These are phyloP conservation scores for Aspergillus sp. DNA, from an alignment of 2,329 filamentous ascomycete genomes.

Conservation along the genomic window DNA sequence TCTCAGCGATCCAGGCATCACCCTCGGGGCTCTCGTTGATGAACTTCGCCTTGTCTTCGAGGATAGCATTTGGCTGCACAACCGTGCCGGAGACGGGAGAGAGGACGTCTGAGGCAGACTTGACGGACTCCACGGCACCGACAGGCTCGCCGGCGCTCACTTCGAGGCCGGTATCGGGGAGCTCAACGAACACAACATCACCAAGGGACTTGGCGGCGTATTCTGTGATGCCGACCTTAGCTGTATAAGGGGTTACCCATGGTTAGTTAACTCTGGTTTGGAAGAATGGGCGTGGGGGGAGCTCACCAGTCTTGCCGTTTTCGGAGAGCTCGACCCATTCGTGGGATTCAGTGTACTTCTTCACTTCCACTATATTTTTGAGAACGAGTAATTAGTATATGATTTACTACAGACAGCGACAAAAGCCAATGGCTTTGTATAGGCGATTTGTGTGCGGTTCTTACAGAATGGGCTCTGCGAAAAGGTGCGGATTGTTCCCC, in stretches of 20 bases:
- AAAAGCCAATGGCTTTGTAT: constrained; percentile 8
- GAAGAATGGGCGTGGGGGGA: not conserved
- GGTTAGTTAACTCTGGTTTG: no score
- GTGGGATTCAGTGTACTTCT: constrained; percentile 95
- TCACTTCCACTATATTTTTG: constrained; percentile 45
- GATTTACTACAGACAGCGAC: not conserved
- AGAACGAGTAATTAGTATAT: constrained; percentile 25
- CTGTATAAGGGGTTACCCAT: constrained; percentile 35
- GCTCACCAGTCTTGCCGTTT: constrained; percentile 71
- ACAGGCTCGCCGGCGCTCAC: constrained; percentile 77
- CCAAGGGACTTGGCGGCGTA: constrained; percentile 92
- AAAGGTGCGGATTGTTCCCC: constrained; percentile 42
- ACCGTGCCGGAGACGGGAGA: constrained; percentile 79
- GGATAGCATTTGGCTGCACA: constrained; percentile 66
- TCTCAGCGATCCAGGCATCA: constrained; percentile 91
- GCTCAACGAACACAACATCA: constrained; percentile 96
- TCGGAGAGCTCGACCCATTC: constrained; percentile 93
- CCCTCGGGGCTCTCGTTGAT: constrained; percentile 91
- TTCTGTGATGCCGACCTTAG: constrained; percentile 77
- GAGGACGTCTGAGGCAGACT: constrained; percentile 97
- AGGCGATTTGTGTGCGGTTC: constrained; percentile 12
- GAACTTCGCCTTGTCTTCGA: constrained; percentile 81
- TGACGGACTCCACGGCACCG: constrained; percentile 96
- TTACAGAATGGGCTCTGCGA: constrained; percentile 43
- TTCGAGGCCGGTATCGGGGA: constrained; percentile 70